Conservation (phyloP, 352 stramenopile genomes). For the Phytophthora nicotianae region DNA sequence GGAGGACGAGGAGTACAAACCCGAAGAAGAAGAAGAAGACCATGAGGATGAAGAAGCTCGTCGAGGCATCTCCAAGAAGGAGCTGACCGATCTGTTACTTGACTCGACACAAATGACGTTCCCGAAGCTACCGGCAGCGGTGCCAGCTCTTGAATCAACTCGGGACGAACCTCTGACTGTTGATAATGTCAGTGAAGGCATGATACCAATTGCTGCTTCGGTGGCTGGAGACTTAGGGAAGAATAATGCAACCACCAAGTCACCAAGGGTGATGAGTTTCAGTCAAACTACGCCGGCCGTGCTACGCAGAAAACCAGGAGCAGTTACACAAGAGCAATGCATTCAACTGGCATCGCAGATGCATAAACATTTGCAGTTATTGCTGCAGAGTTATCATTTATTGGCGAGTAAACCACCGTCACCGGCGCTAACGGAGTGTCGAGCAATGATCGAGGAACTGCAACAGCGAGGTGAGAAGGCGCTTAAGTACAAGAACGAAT, state of each 20-base stretch:
- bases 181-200: not conserved
- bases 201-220: conserved; percentile 2
- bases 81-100: conserved; percentile 81
- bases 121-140: conserved; percentile 20
- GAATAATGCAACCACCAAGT: not conserved
- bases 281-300: conserved; percentile 10
- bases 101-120: conserved; percentile 79
- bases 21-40: conserved; percentile 74
- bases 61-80: conserved; percentile 75
- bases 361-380: conserved; percentile 87
- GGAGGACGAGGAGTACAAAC: conserved; percentile 84
- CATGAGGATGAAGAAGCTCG: conserved; percentile 64
- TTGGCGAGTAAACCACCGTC: conserved; percentile 29
- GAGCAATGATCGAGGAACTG: conserved; percentile 71
- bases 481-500: conserved; percentile 60
- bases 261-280: conserved; percentile 11
- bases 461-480: conserved; percentile 67
- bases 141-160: conserved; percentile 8
- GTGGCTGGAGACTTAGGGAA: conserved; percentile 6
- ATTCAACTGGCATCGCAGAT: conserved; percentile 87
- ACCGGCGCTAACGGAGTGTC: conserved; percentile 39
- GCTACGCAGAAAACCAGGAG: conserved; percentile 26
- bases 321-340: conserved; percentile 70
- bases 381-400: conserved; percentile 77
- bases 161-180: conserved; percentile 7